phyloP scores from a whole-genome alignment of 2,329 filamentous ascomycete genomes.

The Monosporascus ibericus region DNA sequence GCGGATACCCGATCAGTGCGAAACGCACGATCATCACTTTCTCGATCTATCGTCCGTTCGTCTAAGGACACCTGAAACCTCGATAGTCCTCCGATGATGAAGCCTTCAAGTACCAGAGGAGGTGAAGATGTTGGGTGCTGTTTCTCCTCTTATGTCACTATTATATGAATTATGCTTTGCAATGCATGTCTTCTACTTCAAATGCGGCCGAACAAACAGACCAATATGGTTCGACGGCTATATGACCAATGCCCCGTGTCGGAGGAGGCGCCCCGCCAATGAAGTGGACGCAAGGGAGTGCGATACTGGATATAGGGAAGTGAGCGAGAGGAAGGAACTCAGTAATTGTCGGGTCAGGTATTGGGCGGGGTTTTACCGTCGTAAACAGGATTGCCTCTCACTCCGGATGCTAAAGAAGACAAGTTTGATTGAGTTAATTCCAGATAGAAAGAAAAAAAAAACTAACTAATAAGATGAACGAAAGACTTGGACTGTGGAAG shows the following conservation, averaged over 20 bases:
- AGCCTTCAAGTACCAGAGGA: background rate
- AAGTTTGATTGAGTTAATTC: too few species aligned
- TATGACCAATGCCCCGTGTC: background rate
- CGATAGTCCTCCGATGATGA: too few species aligned
- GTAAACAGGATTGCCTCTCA: too few species aligned
- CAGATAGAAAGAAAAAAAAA: background rate
- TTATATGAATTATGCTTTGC: background rate
- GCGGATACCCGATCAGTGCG: slow-evolving; percentile 17
- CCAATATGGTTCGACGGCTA: background rate
- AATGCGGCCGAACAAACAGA: background rate
- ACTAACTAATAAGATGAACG: background rate
- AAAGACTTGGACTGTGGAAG: background rate
- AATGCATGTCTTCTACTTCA: background rate
- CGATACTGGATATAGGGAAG: background rate
- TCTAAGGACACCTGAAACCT: too few species aligned
- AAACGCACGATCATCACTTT: slow-evolving; percentile 17
- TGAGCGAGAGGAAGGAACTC: too few species aligned
- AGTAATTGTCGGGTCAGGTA: too few species aligned
- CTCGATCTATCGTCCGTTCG: slow-evolving; percentile 1
- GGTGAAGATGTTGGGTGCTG: background rate
- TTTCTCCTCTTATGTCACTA: background rate
- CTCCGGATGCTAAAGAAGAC: too few species aligned
- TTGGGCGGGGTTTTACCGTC: too few species aligned
- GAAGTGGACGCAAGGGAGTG: background rate
- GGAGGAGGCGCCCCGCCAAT: background rate